Base-by-base conservation (phyloP, 345 rosid genomes). In the Linum lewisii region DNA sequence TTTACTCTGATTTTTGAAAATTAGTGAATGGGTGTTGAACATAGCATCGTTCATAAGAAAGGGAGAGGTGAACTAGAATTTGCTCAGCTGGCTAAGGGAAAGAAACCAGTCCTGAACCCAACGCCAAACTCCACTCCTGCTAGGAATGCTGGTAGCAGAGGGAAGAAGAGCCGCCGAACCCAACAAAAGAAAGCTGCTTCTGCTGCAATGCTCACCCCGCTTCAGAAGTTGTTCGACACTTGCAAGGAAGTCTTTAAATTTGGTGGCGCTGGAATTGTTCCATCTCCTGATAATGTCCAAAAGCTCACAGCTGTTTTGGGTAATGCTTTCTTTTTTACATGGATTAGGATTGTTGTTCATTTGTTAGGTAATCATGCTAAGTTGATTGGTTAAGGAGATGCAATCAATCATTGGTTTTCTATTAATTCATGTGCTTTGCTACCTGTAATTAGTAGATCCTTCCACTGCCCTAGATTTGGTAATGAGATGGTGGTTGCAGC, bases 241-340 rank as follows among this genome's bases (percentile, higher is more conserved):
- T 94, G 99, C 75, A 81, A 64, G 63, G 79, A 87, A 26, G 97
- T 90, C 16, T 90, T 87, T 70, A 71, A 81, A 58, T 18, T 1
- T 29, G 19, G 81, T 24, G 71, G 74, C 13, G 15, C 84, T 38
- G 91, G 83, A 57, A 29, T 82, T 71, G 72, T 85, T 45, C 97
- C 99, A 6, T 65, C 87, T 26, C 72, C 75, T 0, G 85, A 80
- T 36, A 69, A 83, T 55, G 80, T 94, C 66, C 77, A 80, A 49
- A 72, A 62, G 68, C 79, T 94, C 6, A 78, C 75, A 45, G 65
- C 75, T 0, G 80, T 84, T 73, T 69, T 94, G 70, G 99, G 99
- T 94, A 90, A 60, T 16, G 13, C 1, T 25, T 34, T 56, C 21
- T 1, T 22, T 6, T 7, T 15, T 19, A n/a, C 65, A 1, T 20